Evolutionary conservation across 257 asterid species (phyloP), one percentile per base, ranked within the genome.

Genomic region (Knoxia roxburghii): DNA sequence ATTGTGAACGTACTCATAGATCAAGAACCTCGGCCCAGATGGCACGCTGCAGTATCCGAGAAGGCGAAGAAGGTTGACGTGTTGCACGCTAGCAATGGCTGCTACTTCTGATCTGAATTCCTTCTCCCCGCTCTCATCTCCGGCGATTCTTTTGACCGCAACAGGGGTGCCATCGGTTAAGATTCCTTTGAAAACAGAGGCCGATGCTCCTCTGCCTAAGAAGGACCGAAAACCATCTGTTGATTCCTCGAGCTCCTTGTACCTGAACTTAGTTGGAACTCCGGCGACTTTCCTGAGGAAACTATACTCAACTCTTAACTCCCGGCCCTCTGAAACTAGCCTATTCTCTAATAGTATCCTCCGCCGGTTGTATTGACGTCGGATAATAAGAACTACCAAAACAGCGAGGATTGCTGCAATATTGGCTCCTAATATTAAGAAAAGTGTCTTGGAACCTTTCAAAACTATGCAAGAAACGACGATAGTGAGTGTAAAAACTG

Each of bases 71-170:
- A 90, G 95, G n/a, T 90, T 85, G 0, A 86, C 85, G 27, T 90
- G 97, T 59, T 90, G 97, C n/a, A 90, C 79, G 30, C 95, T 87
- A 0, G 95, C 89, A 18, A 90, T 85, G 0, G 97, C 97, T 1
- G 91, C 82, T 6, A 86, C 97, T 56, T 90, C 97, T 0, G 97
- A 81, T 63, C 78, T 85, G 77, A 90, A 90, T 7, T 76, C 82
- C 70, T 71, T 82, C 41, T 87, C 94, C 7, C 90, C 94, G 1
- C 79, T 78, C 53, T 85, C 97, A 27, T 84, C 97, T 52, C 93
- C 91, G 18, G 83, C 84, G 2, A 90, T 84, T 78, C 89, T 73
- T 59, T 90, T 90, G 27, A 90, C 94, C 0, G 95, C 97, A 2
- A 83, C 87, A 4, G 80, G 65, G 1, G 86, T 78, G 1, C 95